Percentiles rank a stretch among this genome's conserved stretches.
phyloP scores from a whole-genome alignment of 1,139 yeast species.

The Debaryomycetaceae sp. region DNA sequence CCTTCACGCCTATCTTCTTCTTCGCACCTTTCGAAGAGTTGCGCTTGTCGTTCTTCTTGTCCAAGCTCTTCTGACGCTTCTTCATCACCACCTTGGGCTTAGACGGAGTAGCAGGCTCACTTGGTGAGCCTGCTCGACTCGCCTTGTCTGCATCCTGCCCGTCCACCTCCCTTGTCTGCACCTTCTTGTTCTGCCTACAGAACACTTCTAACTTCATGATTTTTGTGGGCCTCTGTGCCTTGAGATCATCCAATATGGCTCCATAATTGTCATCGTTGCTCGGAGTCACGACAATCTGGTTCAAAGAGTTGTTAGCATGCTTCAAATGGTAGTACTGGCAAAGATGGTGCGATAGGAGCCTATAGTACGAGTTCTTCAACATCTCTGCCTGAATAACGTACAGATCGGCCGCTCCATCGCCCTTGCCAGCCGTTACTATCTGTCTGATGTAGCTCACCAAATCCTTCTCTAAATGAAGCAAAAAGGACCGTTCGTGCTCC shows the following conservation, averaged over 20 bases:
- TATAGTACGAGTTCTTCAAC: slow-evolving; percentile 63
- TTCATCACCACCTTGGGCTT: background rate
- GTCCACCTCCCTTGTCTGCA: background rate
- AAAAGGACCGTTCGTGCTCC: slow-evolving; percentile 48
- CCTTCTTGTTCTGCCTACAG: background rate
- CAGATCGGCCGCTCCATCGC: slow-evolving; percentile 6
- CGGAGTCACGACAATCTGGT: slow-evolving; percentile 26
- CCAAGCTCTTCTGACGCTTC: background rate
- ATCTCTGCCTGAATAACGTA: slow-evolving; percentile 22
- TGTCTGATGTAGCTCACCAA: slow-evolving; percentile 34
- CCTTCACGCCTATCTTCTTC: background rate
- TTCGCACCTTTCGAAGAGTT: background rate
- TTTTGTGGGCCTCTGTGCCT: background rate
- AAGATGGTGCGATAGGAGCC: slow-evolving; percentile 63
- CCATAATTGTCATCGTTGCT: slow-evolving; percentile 16
- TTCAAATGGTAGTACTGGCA: slow-evolving; percentile 60
- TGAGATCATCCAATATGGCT: slow-evolving; percentile 7
- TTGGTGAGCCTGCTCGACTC: background rate
- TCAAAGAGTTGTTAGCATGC: slow-evolving; percentile 24
- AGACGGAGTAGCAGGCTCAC: background rate
- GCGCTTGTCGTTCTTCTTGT: background rate
- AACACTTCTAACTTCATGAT: background rate
- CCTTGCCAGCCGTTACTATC: slow-evolving; percentile 5
- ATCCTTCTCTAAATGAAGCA: slow-evolving; percentile 51
- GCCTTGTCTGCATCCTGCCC: background rate